Evolutionary conservation across 1,284 basidiomycete genomes (phyloP), one percentile per base, ranked within the genome.

Genomic region (Psilocybe mexicana): DNA sequence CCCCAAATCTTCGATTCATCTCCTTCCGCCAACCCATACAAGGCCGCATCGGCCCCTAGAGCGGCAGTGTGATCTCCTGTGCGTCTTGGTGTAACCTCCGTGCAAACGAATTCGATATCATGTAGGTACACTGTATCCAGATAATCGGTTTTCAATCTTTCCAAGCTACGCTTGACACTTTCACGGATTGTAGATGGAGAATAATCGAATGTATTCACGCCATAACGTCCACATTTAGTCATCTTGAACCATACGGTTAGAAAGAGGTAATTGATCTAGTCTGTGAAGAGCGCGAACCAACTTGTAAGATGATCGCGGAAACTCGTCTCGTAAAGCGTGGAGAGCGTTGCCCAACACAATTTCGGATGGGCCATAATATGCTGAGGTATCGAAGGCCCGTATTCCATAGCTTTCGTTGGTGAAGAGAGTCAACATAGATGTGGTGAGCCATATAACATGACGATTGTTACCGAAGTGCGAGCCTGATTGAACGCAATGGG

Each of bases 211-310:
- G 84, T 79, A 8, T 76, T 74, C 0, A 76, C 69, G 3, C 93
- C 94, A 71, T 92, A 96, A 49, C 96, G 85, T 25, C 95, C 96
- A 61, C 90, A 92, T 75, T 99, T 99, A n/a, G 95, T 96, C 75
- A 94, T 88, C 90, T 92, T 56, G 35, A 26, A 48, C 28, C 26
- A 28, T 42, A 14, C 28, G 26, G 12, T 24, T 54, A 42, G 45
- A 49, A 38, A 10, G 11, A 23, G 23, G 28, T 18, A 18, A 30
- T 26, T 6, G 12, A 35, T 1, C 30, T 33, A 8, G 30, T 33
- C 6, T 18, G 14, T 8, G 14, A n/a, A 24, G 3, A 30, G 47
- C 18, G 65, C 78, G 60, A 68, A 90, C 90, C 71, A 96, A 72
- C 65, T 86, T 82, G 71, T 96, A 97, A 0, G 87, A 85, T 12